phyloP scores from a whole-genome alignment of 768 basidiomycete genomes.

The Suillus spraguei region DNA sequence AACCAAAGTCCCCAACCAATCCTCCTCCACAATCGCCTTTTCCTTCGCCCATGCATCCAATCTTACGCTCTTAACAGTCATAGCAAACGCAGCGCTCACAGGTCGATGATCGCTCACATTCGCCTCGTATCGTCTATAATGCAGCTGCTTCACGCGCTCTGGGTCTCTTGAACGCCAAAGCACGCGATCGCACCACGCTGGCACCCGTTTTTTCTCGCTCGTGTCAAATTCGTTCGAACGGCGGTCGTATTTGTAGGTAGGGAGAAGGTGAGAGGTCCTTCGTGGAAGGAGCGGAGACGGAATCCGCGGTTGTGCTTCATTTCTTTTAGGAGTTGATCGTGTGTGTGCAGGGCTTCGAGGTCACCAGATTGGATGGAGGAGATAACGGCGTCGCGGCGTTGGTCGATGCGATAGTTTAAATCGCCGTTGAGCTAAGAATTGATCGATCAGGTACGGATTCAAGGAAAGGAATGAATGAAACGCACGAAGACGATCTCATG shows the following conservation, averaged over 20 bases:
- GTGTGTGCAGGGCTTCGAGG: conserved; percentile 57
- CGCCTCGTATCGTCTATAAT: conserved; percentile 82
- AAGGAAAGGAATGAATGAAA: conserved; percentile 12
- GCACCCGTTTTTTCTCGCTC: conserved; percentile 84
- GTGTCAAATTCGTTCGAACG: conserved; percentile 79
- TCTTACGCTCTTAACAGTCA: conserved; percentile 75
- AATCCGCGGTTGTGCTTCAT: conserved; percentile 87
- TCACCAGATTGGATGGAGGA: conserved; percentile 71
- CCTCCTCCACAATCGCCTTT: conserved; percentile 54
- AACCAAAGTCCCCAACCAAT: conserved; percentile 47
- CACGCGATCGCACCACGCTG: conserved; percentile 97
- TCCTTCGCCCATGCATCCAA: conserved; percentile 57
- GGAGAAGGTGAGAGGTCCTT: conserved; percentile 83
- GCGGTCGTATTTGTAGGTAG: conserved; percentile 96
- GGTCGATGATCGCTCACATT: conserved; percentile 92
- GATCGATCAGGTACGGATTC: conserved; percentile 7
- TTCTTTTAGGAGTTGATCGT: conserved; percentile 92
- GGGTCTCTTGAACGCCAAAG: conserved; percentile 69
- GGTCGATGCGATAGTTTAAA: conserved; percentile 97
- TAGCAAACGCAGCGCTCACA: conserved; percentile 74
- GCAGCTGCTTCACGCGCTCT: conserved; percentile 61
- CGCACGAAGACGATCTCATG: conserved; percentile 90
- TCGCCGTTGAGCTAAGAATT: conserved; percentile 80
- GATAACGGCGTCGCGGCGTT: conserved; percentile 82
- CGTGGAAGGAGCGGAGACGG: conserved; percentile 80